phyloP scores from a whole-genome alignment of 1,284 basidiomycete species.

The Trichosporon sp. region DNA sequence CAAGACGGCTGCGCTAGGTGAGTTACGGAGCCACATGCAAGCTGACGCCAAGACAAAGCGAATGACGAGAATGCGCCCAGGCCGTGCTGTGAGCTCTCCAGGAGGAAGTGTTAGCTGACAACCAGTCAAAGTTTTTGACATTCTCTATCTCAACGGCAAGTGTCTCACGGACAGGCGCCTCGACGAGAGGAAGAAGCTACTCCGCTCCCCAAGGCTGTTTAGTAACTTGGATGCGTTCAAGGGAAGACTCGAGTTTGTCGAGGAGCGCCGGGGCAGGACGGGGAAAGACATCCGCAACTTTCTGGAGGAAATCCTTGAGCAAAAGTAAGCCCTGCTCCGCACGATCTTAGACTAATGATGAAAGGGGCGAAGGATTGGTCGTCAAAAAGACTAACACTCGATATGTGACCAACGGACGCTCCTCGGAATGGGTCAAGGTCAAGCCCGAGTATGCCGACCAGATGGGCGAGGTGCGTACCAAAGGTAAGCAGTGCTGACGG shows the following conservation, averaged over 20 bases:
- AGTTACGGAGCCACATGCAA: constrained; percentile 22
- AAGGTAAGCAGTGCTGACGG: constrained; percentile 4
- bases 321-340: constrained; percentile 44
- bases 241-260: constrained; percentile 73
- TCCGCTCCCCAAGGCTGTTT: constrained; percentile 40
- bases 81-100: constrained; percentile 72
- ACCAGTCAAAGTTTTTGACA: constrained; percentile 88
- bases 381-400: constrained; percentile 75
- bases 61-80: constrained; percentile 68
- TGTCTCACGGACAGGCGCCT: constrained; percentile 48
- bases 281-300: constrained; percentile 70
- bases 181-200: constrained; percentile 46
- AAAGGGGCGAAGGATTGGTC: constrained; percentile 81
- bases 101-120: constrained; percentile 8
- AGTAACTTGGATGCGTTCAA: constrained; percentile 51
- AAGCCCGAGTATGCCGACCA: constrained; percentile 71
- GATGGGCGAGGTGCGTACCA: constrained; percentile 35
- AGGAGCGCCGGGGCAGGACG: constrained; percentile 66
- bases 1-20: constrained; percentile 81
- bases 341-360: too few relatives aligned
- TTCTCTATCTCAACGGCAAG: constrained; percentile 69
- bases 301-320: constrained; percentile 75
- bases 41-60: constrained; percentile 57
- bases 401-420: constrained; percentile 78
- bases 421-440: constrained; percentile 88